A percentile compares a stretch with the other conserved stretches of the same genome.
Conservation (phyloP, 805 yeast genomes). For the Candida cerambycidarum region DNA sequence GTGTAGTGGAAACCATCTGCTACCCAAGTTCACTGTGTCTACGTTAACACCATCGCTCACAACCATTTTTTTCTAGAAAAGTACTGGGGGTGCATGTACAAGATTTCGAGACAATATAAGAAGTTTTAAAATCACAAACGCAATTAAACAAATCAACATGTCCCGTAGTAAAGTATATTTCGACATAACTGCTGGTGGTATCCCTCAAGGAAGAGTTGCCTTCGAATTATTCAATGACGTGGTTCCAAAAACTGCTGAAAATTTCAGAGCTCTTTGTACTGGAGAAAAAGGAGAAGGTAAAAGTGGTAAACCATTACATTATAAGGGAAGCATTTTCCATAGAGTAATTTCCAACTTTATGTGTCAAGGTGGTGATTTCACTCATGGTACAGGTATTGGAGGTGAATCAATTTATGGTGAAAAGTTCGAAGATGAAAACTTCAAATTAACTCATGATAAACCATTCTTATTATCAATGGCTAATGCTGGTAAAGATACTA, state of each 20-base stretch:
- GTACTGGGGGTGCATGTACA: background rate
- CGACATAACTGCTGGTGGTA: conserved; percentile 74
- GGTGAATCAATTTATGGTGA: conserved; percentile 48
- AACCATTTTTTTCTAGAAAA: conserved; percentile 7
- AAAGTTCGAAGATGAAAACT: conserved; percentile 87
- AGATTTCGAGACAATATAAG: background rate
- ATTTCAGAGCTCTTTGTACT: conserved; percentile 84
- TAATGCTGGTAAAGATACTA: conserved; percentile 92
- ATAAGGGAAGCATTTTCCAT: conserved; percentile 89
- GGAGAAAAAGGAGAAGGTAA: conserved; percentile 76
- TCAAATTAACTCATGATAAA: conserved; percentile 67
- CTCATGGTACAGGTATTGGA: conserved; percentile 43
- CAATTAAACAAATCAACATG: background rate
- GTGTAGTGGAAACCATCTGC: too few species aligned
- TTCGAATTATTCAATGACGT: conserved; percentile 71
- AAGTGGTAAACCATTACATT: conserved; percentile 65
- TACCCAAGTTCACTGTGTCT: too few species aligned
- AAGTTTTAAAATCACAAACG: background rate
- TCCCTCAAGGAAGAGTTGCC: conserved; percentile 69
- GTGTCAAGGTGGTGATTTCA: conserved; percentile 90
- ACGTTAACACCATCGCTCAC: too few species aligned
- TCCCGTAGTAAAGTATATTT: conserved; percentile 60
- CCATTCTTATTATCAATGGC: conserved; percentile 96
- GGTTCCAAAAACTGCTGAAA: conserved; percentile 87
- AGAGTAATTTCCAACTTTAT: conserved; percentile 85